These are phyloP conservation scores for Rosa chinensis DNA, from an alignment of 306 rosid genomes.

Conservation along the genomic window DNA sequence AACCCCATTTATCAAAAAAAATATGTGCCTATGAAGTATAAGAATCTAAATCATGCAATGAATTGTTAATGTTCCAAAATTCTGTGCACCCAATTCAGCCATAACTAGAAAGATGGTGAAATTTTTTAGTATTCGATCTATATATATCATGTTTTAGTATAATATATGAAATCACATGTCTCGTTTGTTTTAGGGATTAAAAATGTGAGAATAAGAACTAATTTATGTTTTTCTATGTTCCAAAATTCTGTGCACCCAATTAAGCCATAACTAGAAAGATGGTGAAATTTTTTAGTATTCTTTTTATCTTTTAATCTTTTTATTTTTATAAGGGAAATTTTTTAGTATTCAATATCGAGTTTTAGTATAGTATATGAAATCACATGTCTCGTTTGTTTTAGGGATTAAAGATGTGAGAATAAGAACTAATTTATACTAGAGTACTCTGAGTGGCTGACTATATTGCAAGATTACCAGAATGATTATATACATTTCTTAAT, in stretches of 20 bases:
- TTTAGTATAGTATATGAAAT: too few species aligned
- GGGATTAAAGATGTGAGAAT: not conserved
- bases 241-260: too few species aligned
- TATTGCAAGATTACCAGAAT: not conserved
- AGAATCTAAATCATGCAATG: not conserved
- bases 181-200: too few species aligned
- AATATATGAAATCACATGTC: too few species aligned
- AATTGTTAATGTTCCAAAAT: not conserved
- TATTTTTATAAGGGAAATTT: too few species aligned
- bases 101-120: not conserved
- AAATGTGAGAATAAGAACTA: not conserved
- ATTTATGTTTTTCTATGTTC: not conserved
- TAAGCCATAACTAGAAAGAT: too few species aligned
- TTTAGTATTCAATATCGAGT: too few species aligned
- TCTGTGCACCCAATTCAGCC: too few species aligned
- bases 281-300: too few species aligned
- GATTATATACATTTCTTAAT: conserved; percentile 6
- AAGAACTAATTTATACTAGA: not conserved
- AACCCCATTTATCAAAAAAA: too few species aligned
- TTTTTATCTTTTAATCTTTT: too few species aligned
- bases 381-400: too few species aligned
- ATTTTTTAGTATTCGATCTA: not conserved
- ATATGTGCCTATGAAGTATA: not conserved
- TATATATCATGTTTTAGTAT: not conserved
- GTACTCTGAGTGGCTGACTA: not conserved